Evolutionary conservation across 2,329 filamentous ascomycete species (phyloP), one percentile per base, ranked within the genome.

Genomic region (Metarhizium brunneum): DNA sequence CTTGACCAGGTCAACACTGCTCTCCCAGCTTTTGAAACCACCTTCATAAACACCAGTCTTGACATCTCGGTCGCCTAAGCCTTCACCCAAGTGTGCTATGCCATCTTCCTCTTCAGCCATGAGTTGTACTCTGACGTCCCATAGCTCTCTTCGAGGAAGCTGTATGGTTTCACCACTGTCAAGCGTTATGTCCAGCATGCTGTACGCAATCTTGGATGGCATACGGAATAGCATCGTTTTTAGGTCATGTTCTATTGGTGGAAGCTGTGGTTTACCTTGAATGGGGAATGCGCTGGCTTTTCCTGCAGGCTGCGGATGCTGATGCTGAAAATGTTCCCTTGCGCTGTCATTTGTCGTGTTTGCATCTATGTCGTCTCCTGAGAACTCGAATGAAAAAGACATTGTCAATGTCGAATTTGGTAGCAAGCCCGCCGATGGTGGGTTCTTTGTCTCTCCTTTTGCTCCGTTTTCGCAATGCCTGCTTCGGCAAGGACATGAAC

Each of bases 11-110:
- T 94, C 89, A 53, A 91, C 77, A 57, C 86, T 90, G 71, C 88
- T 92, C 73, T 94, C 89, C 89, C 89, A 94, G 64, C 87, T 92
- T 74, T 94, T 94, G 74, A 92, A 91, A 29, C 89, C 89, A 56
- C 89, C 89, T 71, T 94, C 89, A 70, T 94, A 94, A 57, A 92
- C 82, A 53, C 88, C 88, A 55, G 87, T 88, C 68, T 84, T 87
- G 60, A 94, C 85, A 69, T 94, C 89, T 60, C 88, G 84, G 59
- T 80, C 77, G 43, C 83, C 85, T 40, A 90, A 73, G 1, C 80
- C 78, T 60, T 75, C 70, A 14, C 66, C 62, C 16, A 60, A 65
- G 48, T 70, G 65, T 57, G 64, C 57, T 47, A 70, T 65, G 42
- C 67, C 66, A 50, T 72, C 73, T 45, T 81, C 82, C 43, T 83